phyloP scores from a whole-genome alignment of 345 rosid species.

The Brassica nigra region DNA sequence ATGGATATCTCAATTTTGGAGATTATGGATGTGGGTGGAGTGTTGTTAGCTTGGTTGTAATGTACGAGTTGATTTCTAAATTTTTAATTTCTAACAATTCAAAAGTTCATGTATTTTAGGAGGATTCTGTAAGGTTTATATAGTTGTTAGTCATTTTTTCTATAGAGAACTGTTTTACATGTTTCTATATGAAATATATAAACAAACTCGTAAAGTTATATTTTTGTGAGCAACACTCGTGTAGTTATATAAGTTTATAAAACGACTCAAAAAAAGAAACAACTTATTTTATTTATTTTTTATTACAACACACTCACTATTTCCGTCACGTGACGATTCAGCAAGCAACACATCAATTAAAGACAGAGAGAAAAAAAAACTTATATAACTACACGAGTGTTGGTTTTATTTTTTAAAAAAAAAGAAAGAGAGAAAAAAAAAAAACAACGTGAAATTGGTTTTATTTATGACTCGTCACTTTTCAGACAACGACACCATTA shows the following conservation, averaged over 20 bases:
- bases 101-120: neutral
- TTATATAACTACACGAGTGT: too few species aligned
- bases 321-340: neutral
- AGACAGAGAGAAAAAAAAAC: neutral
- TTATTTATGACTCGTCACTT: neutral
- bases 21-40: neutral
- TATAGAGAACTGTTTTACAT: neutral
- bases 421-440: neutral
- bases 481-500: slow-evolving; percentile 16
- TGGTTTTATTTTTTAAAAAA: too few species aligned
- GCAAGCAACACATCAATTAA: neutral
- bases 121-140: neutral
- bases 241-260: neutral
- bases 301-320: neutral
- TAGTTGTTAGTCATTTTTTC: neutral
- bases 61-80: neutral
- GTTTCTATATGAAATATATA: neutral
- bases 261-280: neutral
- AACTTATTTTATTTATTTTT: too few species aligned
- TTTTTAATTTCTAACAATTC: too few species aligned
- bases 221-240: neutral
- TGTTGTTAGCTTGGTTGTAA: neutral
- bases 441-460: slow-evolving; percentile 27
- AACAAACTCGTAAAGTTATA: neutral
- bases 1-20: neutral